Evolutionary conservation across 306 rosid species (phyloP), one percentile per base, ranked within the genome.

Genomic region (Styphnolobium japonicum): DNA sequence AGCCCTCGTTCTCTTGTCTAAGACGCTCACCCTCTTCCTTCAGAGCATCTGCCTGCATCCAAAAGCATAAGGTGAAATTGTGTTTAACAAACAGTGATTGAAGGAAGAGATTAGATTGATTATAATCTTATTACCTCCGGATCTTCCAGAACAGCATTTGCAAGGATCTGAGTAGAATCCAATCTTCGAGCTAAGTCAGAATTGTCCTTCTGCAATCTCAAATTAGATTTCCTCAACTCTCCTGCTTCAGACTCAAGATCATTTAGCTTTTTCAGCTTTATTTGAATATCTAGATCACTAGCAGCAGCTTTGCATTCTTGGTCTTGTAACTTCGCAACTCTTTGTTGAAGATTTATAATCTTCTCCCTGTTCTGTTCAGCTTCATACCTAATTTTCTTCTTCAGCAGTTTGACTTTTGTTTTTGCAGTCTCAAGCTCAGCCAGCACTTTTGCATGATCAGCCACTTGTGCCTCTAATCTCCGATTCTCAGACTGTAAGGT

Each of bases 131-230:
- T 52, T 88, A 91, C 98, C 89, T 87, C 91, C 0, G 88, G 81
- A 36, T 85, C 85, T 86, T 91, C 97, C 51, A 91, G 68, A 85
- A 91, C 74, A 81, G 92, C 80, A 86, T 88, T 89, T 45, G 97
- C 97, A 68, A 92, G 94, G 76, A 91, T 72, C 72, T 95, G 97
- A 40, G 93, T 84, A 60, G 97, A 87, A 42, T 93, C 98, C 87
- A 95, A 87, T 77, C 88, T 93, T 65, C 29, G 53, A 84, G 88
- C 76, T 83, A 95, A 78, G 15, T 93, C 97, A 43, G 90, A 83
- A 78, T 85, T 90, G 3, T 95, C 94, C 7, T 51, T 71, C 69
- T 86, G 92, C 75, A 95, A 83, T 80, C 79, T 85, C 85, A 73
- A 45, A 84, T 86, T 85, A 34, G 85, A 77, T 56, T 89, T 82